phyloP scores from a whole-genome alignment of 1,284 basidiomycete genomes.

The Porphyrellus sp. region DNA sequence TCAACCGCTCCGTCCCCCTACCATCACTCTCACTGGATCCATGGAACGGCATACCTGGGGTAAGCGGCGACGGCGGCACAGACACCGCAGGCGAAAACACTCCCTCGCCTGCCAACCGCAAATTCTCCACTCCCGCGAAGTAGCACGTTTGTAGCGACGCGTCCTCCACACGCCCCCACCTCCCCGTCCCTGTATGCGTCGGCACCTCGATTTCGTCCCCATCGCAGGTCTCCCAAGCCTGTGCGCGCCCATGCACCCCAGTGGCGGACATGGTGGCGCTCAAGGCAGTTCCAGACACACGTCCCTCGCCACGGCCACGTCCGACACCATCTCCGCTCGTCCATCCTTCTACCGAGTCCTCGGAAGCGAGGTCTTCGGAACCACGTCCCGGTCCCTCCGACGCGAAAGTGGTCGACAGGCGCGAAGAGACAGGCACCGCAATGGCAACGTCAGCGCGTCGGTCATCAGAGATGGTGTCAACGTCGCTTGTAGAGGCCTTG shows the following conservation, averaged over 20 bases:
- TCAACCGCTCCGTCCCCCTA: neutral
- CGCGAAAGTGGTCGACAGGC: neutral
- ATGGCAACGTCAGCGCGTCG: neutral
- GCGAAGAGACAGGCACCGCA: neutral
- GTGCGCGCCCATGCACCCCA: neutral
- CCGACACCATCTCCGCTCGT: neutral
- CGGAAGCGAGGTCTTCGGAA: conserved; percentile 22
- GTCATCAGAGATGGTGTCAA: conserved; percentile 16
- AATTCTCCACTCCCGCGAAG: conserved; percentile 50
- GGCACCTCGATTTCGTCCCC: neutral
- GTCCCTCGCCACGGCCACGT: neutral
- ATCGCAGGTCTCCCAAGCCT: neutral
- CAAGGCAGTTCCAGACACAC: neutral
- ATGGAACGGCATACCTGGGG: conserved; percentile 15
- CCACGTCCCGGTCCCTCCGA: neutral
- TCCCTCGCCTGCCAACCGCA: conserved; percentile 63
- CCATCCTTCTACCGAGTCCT: conserved; percentile 5
- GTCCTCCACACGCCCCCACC: neutral
- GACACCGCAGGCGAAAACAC: conserved; percentile 69
- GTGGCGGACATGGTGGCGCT: neutral
- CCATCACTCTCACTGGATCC: conserved; percentile 4
- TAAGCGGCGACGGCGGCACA: conserved; percentile 57
- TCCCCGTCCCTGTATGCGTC: neutral
- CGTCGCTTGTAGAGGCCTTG: conserved; percentile 64
- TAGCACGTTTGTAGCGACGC: conserved; percentile 43